Evolutionary conservation across 2,329 filamentous ascomycete species (phyloP).

Genomic region (Diaporthe velutina): DNA sequence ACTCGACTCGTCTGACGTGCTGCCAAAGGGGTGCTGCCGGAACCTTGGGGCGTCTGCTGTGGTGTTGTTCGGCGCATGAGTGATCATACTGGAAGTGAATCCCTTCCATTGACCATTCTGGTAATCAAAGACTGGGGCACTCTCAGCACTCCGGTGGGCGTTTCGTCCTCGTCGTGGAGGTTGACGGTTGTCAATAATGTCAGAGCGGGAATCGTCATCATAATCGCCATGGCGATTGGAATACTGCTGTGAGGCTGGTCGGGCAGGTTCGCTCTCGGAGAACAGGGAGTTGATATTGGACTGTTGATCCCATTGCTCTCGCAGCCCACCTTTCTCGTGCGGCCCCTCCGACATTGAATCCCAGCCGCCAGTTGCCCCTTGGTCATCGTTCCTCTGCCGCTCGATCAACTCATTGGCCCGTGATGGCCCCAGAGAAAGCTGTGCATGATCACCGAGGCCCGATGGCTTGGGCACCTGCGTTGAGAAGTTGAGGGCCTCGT

Average conservation of each 20-base stretch:
- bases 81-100: constrained; percentile 39
- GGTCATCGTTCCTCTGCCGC: neutral
- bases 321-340: constrained; percentile 29
- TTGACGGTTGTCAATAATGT: constrained; percentile 38
- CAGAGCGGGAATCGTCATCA: constrained; percentile 32
- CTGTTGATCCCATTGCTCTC: constrained; percentile 39
- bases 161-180: constrained; percentile 33
- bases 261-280: constrained; percentile 34
- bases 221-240: neutral
- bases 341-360: constrained; percentile 19
- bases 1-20: constrained; percentile 34
- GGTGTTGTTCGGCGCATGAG: constrained; percentile 30
- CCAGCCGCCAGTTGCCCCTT: constrained; percentile 20
- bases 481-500: constrained; percentile 37
- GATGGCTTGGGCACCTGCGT: constrained; percentile 17
- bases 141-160: constrained; percentile 13
- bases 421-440: constrained; percentile 6
- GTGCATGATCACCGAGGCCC: neutral
- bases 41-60: constrained; percentile 30
- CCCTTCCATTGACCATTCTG: constrained; percentile 30
- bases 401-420: neutral
- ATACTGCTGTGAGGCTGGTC: constrained; percentile 22
- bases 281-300: constrained; percentile 39
- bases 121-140: constrained; percentile 28
- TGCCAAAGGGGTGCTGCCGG: constrained; percentile 36